Evolutionary conservation across 192 early-diverging fungal species (phyloP).

Genomic region (Rhizoclosmatium globosum): DNA sequence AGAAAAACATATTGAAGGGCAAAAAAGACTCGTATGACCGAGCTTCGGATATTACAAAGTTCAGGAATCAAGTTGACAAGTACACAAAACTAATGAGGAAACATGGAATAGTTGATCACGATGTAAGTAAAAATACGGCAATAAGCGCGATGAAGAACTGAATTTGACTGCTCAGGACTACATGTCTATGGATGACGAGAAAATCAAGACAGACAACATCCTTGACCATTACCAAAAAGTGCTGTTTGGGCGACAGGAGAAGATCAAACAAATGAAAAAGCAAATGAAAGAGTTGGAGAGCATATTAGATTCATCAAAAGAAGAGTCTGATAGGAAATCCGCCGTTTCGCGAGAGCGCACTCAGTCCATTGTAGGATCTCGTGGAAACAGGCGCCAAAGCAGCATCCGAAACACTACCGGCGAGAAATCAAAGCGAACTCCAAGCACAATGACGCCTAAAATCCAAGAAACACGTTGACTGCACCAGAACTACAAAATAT

Average conservation of each 20-base stretch:
- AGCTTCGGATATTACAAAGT: conserved; percentile 25
- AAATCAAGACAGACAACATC: conserved; percentile 36
- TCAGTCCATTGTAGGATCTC: neutral
- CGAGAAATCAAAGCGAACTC: neutral
- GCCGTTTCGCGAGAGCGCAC: neutral
- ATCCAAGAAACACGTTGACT: neutral
- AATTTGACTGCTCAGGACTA: conserved; percentile 21
- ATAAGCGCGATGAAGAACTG: too few relatives aligned
- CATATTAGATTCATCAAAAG: neutral
- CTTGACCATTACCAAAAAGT: conserved; percentile 35
- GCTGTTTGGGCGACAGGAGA: conserved; percentile 4
- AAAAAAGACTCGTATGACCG: conserved; percentile 36
- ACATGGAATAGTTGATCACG: conserved; percentile 32
- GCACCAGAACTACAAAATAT: neutral
- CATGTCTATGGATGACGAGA: conserved; percentile 32
- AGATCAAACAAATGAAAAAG: conserved; percentile 14
- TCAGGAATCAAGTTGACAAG: conserved; percentile 23
- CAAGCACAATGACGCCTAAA: neutral
- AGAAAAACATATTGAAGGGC: conserved; percentile 18
- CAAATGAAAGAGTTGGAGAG: conserved; percentile 20
- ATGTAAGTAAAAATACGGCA: neutral
- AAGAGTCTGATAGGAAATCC: neutral
- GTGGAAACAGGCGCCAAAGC: neutral
- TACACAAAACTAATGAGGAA: conserved; percentile 36
- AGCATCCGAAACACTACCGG: neutral